phyloP scores from a whole-genome alignment of 768 basidiomycete species.

The Gymnopilus dilepis region DNA sequence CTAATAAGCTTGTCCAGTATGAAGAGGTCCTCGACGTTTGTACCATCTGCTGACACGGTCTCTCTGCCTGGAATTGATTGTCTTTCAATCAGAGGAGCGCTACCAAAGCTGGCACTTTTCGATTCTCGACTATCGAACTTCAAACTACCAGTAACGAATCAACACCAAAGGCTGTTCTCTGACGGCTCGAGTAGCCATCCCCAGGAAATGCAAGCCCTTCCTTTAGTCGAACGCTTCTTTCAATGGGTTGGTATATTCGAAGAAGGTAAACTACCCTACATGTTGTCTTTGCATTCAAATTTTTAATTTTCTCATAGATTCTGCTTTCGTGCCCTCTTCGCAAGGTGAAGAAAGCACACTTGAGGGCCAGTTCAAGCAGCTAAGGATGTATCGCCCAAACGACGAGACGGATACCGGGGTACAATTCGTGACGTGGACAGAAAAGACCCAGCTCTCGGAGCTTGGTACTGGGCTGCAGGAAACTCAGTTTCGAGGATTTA shows the following conservation, averaged over 20 bases:
- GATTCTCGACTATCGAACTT: constrained; percentile 62
- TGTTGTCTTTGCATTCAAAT: constrained; percentile 4
- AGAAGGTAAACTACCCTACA: constrained; percentile 36
- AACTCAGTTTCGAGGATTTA: constrained; percentile 12
- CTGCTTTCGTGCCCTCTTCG: constrained; percentile 30
- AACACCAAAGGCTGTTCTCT: constrained; percentile 24
- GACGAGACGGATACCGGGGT: not conserved
- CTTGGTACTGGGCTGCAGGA: not conserved
- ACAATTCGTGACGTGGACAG: constrained; percentile 4
- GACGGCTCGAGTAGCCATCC: constrained; percentile 16
- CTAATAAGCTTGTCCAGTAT: constrained; percentile 46
- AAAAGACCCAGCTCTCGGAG: not conserved
- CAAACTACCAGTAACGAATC: constrained; percentile 51
- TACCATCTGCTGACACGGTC: constrained; percentile 9
- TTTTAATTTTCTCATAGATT: constrained; percentile 10
- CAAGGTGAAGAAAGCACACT: constrained; percentile 26
- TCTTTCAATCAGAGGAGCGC: not conserved
- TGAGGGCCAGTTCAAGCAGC: constrained; percentile 18
- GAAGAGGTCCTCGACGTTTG: constrained; percentile 10
- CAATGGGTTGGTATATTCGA: constrained; percentile 53
- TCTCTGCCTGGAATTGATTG: constrained; percentile 25
- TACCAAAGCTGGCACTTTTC: constrained; percentile 38
- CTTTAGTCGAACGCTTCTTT: constrained; percentile 58
- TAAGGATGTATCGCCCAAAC: constrained; percentile 21
- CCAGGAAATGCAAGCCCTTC: constrained; percentile 41